These are phyloP conservation scores for Daldinia loculata DNA, from an alignment of 495 filamentous ascomycete genomes.

Conservation along the genomic window DNA sequence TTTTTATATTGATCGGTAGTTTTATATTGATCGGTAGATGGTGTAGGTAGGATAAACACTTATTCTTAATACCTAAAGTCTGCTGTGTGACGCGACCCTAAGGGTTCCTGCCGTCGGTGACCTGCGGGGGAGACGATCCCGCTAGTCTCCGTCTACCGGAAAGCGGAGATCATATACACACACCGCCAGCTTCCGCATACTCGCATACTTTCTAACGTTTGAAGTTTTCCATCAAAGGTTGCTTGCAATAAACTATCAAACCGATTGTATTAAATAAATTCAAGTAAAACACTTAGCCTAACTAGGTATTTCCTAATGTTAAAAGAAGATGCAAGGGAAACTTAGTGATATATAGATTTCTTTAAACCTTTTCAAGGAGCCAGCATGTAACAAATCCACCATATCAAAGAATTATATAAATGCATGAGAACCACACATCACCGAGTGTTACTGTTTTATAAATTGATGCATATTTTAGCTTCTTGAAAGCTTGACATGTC, in stretches of 20 bases:
- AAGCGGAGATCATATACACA: not conserved
- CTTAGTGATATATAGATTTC: not conserved
- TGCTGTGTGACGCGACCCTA: not conserved
- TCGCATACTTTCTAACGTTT: not conserved
- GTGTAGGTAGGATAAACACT: not conserved
- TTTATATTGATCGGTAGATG: no score
- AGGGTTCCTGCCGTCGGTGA: constrained; percentile 40
- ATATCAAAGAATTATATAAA: not conserved
- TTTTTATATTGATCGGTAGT: no score
- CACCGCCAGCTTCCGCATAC: not conserved
- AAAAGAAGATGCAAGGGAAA: not conserved
- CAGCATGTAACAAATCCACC: not conserved
- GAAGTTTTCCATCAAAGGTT: not conserved
- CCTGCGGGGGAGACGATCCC: constrained; percentile 32
- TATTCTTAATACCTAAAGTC: not conserved
- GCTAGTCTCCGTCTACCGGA: constrained; percentile 34
- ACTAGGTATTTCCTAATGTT: not conserved
- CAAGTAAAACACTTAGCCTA: no score
- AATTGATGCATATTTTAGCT: not conserved
- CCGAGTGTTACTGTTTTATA: not conserved
- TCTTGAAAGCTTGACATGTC: not conserved
- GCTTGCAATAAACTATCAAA: not conserved
- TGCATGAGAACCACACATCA: not conserved
- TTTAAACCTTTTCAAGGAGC: no score
- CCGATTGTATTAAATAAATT: not conserved